Base-by-base conservation (phyloP, 2,329 filamentous ascomycete genomes). In the Aspergillus hortae region DNA sequence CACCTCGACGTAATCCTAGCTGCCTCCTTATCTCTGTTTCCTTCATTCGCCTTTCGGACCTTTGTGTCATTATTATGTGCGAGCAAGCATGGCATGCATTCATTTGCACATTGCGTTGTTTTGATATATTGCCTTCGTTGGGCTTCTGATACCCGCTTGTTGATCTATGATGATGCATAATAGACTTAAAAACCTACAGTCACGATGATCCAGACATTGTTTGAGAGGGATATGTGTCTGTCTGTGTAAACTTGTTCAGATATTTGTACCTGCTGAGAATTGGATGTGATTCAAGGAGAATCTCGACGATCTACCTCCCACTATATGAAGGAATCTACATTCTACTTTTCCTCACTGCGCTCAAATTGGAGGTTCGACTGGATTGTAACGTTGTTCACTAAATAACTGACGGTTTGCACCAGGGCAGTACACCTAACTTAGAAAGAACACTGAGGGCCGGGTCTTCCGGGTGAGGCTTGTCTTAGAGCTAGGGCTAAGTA, bases 61-160 rank as follows among this genome's bases (percentile, higher is more conserved):
- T 11, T 12, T 45, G 6, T 23, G 23, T 23, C 23, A 6, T 23
- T 23, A 23, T 23, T 23, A 27, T 32, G 14, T 9, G 3, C 11
- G 11, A 9, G 6, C 6, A 17, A 30, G 25, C n/a, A 27, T 35
- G 27, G 45, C 36, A 10, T 48, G 46, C 7, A 35, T 49, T 35
- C 49, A 58, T 63, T 32, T 32, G 53, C 42, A 59, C 56, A 43
- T 48, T 61, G 51, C 49, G 53, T 36, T 46, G 58, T 49, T 48
- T 30, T 32, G 32, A 30, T 45, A 12, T 15, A 33, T 14, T 46
- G 21, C 17, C 38, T 15, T 11, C 41, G 35, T 38, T 44, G 47
- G 47, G 47, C 47, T 49, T 44, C 47, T 49, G 47, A 49, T 49
- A 49, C 47, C 47, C 47, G n/a, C 41, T 27, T 48, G 19, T 38